Conservation (phyloP, 306 rosid genomes). For the Cicer bijugum region DNA sequence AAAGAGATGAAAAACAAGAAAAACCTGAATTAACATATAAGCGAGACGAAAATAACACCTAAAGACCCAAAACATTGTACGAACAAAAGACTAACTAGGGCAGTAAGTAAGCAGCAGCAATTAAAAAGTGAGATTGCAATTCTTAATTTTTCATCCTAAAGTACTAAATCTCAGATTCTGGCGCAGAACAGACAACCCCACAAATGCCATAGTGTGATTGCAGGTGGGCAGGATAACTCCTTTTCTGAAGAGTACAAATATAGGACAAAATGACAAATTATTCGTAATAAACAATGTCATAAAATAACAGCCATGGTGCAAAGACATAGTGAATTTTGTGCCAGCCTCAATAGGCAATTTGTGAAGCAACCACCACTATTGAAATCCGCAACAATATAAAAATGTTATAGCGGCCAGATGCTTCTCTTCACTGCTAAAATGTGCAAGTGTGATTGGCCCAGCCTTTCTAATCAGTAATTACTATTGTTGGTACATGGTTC, state of each 20-base stretch:
- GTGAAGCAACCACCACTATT: not conserved
- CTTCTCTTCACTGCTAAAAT: not conserved
- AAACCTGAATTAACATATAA: slow-evolving; percentile 32
- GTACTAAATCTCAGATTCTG: not conserved
- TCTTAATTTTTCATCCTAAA: not conserved
- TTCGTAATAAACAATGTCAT: too few relatives aligned
- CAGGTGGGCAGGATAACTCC: not conserved
- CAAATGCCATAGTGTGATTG: not conserved
- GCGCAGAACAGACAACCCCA: not conserved
- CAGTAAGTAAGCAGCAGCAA: not conserved
- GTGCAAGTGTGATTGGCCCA: not conserved
- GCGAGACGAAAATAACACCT: not conserved
- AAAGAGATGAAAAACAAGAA: slow-evolving; percentile 31
- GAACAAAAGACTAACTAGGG: not conserved
- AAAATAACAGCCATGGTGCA: not conserved
- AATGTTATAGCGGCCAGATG: not conserved
- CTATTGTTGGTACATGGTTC: slow-evolving; percentile 13
- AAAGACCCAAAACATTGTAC: slow-evolving; percentile 18
- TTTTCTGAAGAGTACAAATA: not conserved
- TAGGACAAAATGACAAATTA: not conserved
- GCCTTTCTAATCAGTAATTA: slow-evolving; percentile 1
- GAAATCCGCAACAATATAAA: not conserved
- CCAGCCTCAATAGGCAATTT: not conserved
- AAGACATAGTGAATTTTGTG: too few relatives aligned
- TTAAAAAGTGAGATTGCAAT: slow-evolving; percentile 15